Conservation (phyloP, 2,329 filamentous ascomycete genomes). For the Rhynchosporium secalis region DNA sequence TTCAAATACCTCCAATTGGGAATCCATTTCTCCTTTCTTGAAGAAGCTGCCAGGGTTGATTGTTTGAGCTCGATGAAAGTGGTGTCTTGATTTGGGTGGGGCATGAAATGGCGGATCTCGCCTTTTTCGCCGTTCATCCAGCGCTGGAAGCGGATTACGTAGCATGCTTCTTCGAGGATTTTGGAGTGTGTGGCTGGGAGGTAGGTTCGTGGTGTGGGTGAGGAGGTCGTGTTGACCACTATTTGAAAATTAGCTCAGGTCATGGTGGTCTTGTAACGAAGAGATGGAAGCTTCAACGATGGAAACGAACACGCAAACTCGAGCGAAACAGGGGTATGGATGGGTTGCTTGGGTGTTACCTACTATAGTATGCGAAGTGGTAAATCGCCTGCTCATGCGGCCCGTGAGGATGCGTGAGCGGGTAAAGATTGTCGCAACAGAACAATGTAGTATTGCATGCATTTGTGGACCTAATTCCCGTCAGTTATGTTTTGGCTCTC, state of each 20-base stretch:
- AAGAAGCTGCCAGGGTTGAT: neutral
- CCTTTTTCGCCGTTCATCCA: slow-evolving; percentile 5
- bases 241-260: neutral
- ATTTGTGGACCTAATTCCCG: neutral
- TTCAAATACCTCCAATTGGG: slow-evolving; percentile 9
- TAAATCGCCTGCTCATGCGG: slow-evolving; percentile 1
- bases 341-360: neutral
- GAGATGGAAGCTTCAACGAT: neutral
- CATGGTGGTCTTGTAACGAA: neutral
- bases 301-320: neutral
- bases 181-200: slow-evolving; percentile 3
- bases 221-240: slow-evolving; percentile 4
- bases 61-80: slow-evolving; percentile 2
- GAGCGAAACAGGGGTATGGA: neutral
- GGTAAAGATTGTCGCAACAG: slow-evolving; percentile 3
- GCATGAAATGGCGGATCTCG: slow-evolving; percentile 3
- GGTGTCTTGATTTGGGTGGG: neutral
- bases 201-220: neutral
- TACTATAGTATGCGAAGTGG: slow-evolving; percentile 10
- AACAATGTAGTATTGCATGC: neutral
- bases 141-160: slow-evolving; percentile 11
- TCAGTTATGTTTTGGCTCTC: neutral
- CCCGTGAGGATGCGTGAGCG: slow-evolving; percentile 1
- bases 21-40: neutral
- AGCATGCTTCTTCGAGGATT: slow-evolving; percentile 1